A percentile compares a stretch with the other conserved stretches of the same genome.
phyloP scores from a whole-genome alignment of 176 grass and related monocot species.

The Metroxylon sagu region DNA sequence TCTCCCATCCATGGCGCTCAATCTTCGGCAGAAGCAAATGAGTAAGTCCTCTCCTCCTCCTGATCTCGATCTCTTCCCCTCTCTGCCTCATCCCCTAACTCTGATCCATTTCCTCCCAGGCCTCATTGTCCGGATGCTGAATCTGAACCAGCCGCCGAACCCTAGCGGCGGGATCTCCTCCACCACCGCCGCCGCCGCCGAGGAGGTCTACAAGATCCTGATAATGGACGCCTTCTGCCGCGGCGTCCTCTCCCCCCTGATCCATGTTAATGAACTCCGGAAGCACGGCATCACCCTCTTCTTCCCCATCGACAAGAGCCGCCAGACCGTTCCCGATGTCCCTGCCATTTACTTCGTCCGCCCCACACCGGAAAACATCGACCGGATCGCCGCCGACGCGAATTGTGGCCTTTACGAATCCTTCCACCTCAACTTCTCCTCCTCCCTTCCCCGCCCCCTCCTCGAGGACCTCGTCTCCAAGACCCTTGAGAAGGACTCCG shows the following conservation, averaged over 20 bases:
- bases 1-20: conserved; percentile 39
- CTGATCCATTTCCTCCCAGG: conserved; percentile 11
- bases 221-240: conserved; percentile 73
- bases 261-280: conserved; percentile 68
- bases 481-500: conserved; percentile 37
- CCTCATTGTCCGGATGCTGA: conserved; percentile 43
- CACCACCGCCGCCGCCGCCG: conserved; percentile 11
- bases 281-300: conserved; percentile 75
- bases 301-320: conserved; percentile 62
- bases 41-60: conserved; percentile 21
- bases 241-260: conserved; percentile 62
- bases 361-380: conserved; percentile 65
- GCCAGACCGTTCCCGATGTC: conserved; percentile 65
- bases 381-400: conserved; percentile 68
- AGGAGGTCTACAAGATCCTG: conserved; percentile 95
- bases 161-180: conserved; percentile 14
- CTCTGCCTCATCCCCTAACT: background rate
- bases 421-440: conserved; percentile 86
- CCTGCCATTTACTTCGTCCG: conserved; percentile 82
- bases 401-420: conserved; percentile 70
- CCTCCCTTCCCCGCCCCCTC: conserved; percentile 61
- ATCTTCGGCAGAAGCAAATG: conserved; percentile 61
- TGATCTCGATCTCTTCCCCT: background rate
- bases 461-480: conserved; percentile 60
- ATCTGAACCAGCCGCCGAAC: conserved; percentile 27